phyloP scores from a whole-genome alignment of 495 filamentous ascomycete species.

The Aspergillus nanangensis region DNA sequence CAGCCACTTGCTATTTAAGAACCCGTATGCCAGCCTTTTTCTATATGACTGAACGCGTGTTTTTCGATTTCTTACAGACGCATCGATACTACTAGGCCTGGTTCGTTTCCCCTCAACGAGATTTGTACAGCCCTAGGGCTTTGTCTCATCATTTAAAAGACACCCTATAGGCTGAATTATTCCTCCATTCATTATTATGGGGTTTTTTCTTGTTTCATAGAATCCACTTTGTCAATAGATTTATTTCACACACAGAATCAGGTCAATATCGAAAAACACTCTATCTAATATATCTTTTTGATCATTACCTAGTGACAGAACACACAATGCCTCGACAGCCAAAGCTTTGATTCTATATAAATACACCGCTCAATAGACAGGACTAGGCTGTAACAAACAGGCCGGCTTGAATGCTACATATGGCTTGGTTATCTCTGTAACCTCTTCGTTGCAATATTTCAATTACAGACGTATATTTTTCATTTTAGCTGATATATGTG shows the following conservation, averaged over 20 bases:
- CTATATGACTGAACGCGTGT: background rate
- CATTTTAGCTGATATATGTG: too few relatives aligned
- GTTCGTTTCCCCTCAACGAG: background rate
- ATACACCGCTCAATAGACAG: too few relatives aligned
- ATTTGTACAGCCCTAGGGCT: background rate
- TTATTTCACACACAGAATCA: background rate
- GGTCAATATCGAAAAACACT: too few relatives aligned
- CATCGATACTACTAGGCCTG: background rate
- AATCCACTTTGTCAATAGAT: background rate
- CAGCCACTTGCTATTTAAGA: background rate
- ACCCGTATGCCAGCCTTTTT: slow-evolving; percentile 1
- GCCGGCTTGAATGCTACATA: too few relatives aligned
- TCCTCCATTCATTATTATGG: background rate
- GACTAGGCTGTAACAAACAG: too few relatives aligned
- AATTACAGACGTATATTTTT: too few relatives aligned
- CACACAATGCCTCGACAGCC: too few relatives aligned
- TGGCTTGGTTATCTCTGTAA: too few relatives aligned
- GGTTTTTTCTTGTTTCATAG: background rate
- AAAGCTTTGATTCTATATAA: too few relatives aligned
- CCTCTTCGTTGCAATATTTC: too few relatives aligned
- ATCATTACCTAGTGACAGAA: too few relatives aligned
- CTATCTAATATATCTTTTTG: too few relatives aligned
- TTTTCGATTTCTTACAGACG: background rate
- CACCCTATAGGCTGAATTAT: background rate
- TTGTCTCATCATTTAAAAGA: background rate